These are phyloP conservation scores for Xylaria telfairii DNA, from an alignment of 495 filamentous ascomycete genomes.

Conservation along the genomic window DNA sequence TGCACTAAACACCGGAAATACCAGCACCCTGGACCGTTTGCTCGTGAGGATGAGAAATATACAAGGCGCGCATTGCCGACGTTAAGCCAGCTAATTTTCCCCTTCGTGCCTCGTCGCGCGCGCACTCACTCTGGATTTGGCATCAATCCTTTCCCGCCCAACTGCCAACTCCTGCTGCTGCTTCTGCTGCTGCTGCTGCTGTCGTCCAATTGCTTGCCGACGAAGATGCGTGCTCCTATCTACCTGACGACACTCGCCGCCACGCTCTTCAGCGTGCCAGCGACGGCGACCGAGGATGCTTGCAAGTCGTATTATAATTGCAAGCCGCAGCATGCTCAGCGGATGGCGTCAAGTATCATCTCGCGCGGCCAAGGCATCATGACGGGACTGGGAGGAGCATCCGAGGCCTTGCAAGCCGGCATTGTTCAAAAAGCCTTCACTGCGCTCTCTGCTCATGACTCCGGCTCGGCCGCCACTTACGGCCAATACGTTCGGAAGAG, in stretches of 20 bases:
- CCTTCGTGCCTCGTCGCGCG: not conserved
- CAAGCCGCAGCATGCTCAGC: conserved; percentile 39
- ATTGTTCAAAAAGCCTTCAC: conserved; percentile 47
- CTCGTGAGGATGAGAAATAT: conserved; percentile 4
- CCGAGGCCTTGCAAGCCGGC: conserved; percentile 48
- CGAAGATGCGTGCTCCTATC: conserved; percentile 20
- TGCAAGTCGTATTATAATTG: no score
- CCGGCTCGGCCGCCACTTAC: conserved; percentile 30
- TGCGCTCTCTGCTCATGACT: conserved; percentile 40
- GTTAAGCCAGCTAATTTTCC: not conserved
- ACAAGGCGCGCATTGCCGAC: conserved; percentile 21
- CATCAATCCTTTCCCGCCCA: not conserved
- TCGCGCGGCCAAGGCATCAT: conserved; percentile 49
- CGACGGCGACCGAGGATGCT: not conserved
- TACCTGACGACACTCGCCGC: conserved; percentile 20
- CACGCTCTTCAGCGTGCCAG: conserved; percentile 21
- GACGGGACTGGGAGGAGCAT: conserved; percentile 37
- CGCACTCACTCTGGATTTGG: not conserved
- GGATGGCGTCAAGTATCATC: conserved; percentile 56
- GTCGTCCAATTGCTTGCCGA: not conserved
- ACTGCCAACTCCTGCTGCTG: no score
- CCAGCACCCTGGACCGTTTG: not conserved
- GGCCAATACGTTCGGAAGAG: conserved; percentile 34
- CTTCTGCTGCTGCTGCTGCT: no score
- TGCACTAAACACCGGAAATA: conserved; percentile 9